Conservation (phyloP, 2,329 filamentous ascomycete genomes). For the Rutstroemia sp. region DNA sequence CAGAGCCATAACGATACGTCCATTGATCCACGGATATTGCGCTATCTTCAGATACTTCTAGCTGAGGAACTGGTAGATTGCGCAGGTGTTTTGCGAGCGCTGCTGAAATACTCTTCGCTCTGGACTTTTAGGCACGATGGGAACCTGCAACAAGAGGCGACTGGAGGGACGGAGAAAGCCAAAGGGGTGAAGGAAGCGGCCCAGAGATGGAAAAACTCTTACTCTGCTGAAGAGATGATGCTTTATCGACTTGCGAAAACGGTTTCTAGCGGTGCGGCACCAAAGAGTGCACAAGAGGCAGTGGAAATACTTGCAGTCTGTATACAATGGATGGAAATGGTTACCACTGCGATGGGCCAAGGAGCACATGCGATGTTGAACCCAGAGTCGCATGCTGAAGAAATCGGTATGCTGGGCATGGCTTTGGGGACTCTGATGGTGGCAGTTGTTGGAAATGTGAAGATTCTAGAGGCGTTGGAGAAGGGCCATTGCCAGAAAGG, state of each 20-base stretch:
- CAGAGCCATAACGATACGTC: conserved; percentile 36
- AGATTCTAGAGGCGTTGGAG: conserved; percentile 46
- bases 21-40: conserved; percentile 51
- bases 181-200: conserved; percentile 10
- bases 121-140: conserved; percentile 7
- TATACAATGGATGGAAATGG: conserved; percentile 52
- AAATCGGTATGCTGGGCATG: conserved; percentile 55
- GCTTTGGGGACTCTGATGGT: conserved; percentile 58
- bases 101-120: conserved; percentile 45
- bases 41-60: conserved; percentile 51
- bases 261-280: conserved; percentile 39
- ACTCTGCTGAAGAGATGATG: conserved; percentile 33
- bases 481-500: conserved; percentile 42
- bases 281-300: conserved; percentile 40
- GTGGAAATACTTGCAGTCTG: conserved; percentile 43
- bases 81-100: conserved; percentile 44
- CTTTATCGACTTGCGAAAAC: conserved; percentile 27
- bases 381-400: conserved; percentile 38
- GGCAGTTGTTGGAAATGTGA: conserved; percentile 51
- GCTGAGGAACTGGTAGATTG: conserved; percentile 45
- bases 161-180: conserved; percentile 16
- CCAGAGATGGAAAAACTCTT: conserved; percentile 48
- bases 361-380: conserved; percentile 37
- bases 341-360: conserved; percentile 40
- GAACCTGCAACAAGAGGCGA: conserved; percentile 9